Conservation (phyloP, 768 basidiomycete genomes). For the Rhodotorula sphaerocarpa region DNA sequence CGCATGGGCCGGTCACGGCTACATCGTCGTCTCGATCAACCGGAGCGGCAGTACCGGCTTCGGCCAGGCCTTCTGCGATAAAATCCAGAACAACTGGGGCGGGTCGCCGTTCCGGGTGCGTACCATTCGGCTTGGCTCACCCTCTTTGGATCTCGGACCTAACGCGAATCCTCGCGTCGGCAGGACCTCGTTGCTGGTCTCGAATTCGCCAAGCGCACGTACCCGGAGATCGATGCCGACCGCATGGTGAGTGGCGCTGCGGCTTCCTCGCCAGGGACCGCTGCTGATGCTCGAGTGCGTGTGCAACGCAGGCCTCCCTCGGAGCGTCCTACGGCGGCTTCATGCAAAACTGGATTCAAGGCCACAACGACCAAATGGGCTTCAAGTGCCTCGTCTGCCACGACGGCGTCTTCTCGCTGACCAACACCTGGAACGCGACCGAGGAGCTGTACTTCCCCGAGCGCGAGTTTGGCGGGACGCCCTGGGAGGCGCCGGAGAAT, state of each 20-base stretch:
- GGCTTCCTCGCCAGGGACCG: background rate
- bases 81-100: conserved; percentile 45
- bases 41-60: conserved; percentile 82
- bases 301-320: conserved; percentile 47
- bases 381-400: conserved; percentile 91
- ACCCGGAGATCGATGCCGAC: conserved; percentile 44
- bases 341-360: conserved; percentile 59
- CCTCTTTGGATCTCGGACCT: conserved; percentile 2
- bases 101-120: conserved; percentile 38
- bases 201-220: conserved; percentile 38
- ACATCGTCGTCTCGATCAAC: conserved; percentile 78
- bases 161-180: conserved; percentile 16
- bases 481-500: conserved; percentile 35
- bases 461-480: conserved; percentile 36
- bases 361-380: conserved; percentile 74
- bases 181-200: conserved; percentile 45
- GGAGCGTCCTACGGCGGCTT: conserved; percentile 40
- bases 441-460: conserved; percentile 56
- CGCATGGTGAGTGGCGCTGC: conserved; percentile 41
- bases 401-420: conserved; percentile 77
- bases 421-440: conserved; percentile 74
- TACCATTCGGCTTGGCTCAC: background rate
- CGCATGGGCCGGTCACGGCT: conserved; percentile 78
- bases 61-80: conserved; percentile 41
- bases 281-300: background rate